Evolutionary conservation across 2,329 filamentous ascomycete species (phyloP), one percentile per base, ranked within the genome.

Genomic region (Fonsecaea multimorphosa): DNA sequence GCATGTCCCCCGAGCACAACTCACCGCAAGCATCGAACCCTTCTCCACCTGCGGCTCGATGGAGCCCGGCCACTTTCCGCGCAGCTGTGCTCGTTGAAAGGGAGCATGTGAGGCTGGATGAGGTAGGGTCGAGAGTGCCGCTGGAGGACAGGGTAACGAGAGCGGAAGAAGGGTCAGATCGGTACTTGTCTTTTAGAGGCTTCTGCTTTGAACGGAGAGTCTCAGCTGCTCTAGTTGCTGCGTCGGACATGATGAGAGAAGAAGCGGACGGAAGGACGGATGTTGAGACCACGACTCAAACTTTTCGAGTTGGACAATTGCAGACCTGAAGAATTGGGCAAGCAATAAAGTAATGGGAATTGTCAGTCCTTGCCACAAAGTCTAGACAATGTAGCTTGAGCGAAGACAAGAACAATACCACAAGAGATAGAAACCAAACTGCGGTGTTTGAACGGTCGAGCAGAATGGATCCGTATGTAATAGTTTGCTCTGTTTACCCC

Each of bases 1-100:
- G 75, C 80, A 83, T 82, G 69, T 83, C 81, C 12, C 82, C 81
- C 0, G 77, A 79, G 75, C 82, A 84, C 1, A 83, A 75, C 68
- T 83, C 81, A 62, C 81, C 81, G 0, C 78, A 81, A 3, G 64
- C 67, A 59, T 72, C 70, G 57, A 84, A 77, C 16, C 76, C 78
- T n/a, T 77, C 75, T 44, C 82, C 82, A 40, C 82, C 82, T 2
- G 81, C 81, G 68, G 78, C 79, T 51, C 78, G 79, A 69, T 84
- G 82, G 44, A 84, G 75, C 32, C 81, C 82, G 1, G 82, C 82
- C 53, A 82, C 73, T 61, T 78, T 79, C 34, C 78, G 74, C 11
- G 81, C 81, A 63, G 78, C 73, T 4, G 79, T 76, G 32, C 77
- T 72, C 61, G 79, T 77, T 19, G 78, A 80, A 38, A 84, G 75